Evolutionary conservation across 2,329 filamentous ascomycete species (phyloP).

Genomic region (Neocatenulostroma microsporum): DNA sequence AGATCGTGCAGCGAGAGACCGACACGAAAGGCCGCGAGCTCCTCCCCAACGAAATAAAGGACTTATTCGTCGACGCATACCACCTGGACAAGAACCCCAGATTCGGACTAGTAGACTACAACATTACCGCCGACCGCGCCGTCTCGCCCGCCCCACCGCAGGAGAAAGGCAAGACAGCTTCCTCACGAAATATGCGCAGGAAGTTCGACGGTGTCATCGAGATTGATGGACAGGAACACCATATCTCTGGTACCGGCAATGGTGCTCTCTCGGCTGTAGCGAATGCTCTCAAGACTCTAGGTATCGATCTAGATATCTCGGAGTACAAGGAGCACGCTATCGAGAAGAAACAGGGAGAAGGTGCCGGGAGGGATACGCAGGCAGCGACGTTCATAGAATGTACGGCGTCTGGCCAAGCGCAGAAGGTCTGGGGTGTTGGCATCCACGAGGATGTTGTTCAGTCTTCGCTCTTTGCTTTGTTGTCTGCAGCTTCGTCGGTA

Average conservation of each 20-base stretch:
- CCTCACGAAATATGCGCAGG: slow-evolving; percentile 63
- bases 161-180: slow-evolving; percentile 56
- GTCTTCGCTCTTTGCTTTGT: slow-evolving; percentile 74
- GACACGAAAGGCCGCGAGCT: slow-evolving; percentile 79
- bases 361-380: slow-evolving; percentile 64
- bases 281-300: slow-evolving; percentile 67
- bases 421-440: slow-evolving; percentile 82
- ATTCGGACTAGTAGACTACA: slow-evolving; percentile 85
- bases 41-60: slow-evolving; percentile 71
- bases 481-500: slow-evolving; percentile 80
- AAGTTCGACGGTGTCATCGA: slow-evolving; percentile 78
- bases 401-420: slow-evolving; percentile 47
- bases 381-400: slow-evolving; percentile 96
- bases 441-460: slow-evolving; percentile 91
- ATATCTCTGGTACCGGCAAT: slow-evolving; percentile 72
- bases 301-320: slow-evolving; percentile 79
- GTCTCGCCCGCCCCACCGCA: slow-evolving; percentile 61
- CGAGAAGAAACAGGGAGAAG: slow-evolving; percentile 13
- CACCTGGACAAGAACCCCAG: slow-evolving; percentile 75
- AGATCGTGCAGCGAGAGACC: slow-evolving; percentile 72
- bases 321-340: slow-evolving; percentile 98
- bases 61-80: slow-evolving; percentile 83
- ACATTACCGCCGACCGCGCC: slow-evolving; percentile 76
- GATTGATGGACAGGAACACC: slow-evolving; percentile 72
- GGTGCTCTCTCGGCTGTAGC: slow-evolving; percentile 86